Conservation (phyloP, 495 filamentous ascomycete species). For the Trichoderma virens region DNA sequence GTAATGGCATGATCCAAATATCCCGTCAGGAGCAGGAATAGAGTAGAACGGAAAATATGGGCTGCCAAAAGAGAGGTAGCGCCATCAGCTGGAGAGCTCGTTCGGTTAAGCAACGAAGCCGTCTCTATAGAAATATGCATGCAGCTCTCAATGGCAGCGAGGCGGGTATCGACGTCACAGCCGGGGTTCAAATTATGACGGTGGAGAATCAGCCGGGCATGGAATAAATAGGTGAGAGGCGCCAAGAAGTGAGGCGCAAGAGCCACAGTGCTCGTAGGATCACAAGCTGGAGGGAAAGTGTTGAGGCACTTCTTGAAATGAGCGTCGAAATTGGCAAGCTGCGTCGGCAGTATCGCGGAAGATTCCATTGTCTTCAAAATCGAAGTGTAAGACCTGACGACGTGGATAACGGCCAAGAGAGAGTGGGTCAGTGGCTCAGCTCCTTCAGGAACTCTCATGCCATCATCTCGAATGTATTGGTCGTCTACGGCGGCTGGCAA, state of each 20-base stretch:
- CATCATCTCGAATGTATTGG: constrained; percentile 61
- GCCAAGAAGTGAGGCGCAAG: constrained; percentile 67
- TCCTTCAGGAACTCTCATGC: constrained; percentile 43
- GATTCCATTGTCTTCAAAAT: constrained; percentile 66
- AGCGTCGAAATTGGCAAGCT: constrained; percentile 71
- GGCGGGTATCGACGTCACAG: constrained; percentile 56
- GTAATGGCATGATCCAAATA: constrained; percentile 63
- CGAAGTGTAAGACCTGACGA: constrained; percentile 73
- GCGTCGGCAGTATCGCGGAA: constrained; percentile 56
- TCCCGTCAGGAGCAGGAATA: constrained; percentile 69
- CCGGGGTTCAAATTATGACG: constrained; percentile 81
- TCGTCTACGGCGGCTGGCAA: constrained; percentile 80
- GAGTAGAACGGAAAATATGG: constrained; percentile 83
- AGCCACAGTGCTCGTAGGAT: constrained; percentile 51
- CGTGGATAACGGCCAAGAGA: constrained; percentile 73
- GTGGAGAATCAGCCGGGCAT: constrained; percentile 76
- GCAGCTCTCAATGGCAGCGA: constrained; percentile 69
- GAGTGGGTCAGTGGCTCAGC: constrained; percentile 47
- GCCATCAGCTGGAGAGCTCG: constrained; percentile 36
- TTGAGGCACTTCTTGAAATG: constrained; percentile 70
- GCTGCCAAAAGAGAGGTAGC: constrained; percentile 54
- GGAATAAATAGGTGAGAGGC: constrained; percentile 71
- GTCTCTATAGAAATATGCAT: constrained; percentile 69
- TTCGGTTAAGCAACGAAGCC: constrained; percentile 61
- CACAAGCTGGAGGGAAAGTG: constrained; percentile 65